These are phyloP conservation scores for Cladophialophora yegresii DNA, from an alignment of 2,329 filamentous ascomycete genomes.

Conservation along the genomic window DNA sequence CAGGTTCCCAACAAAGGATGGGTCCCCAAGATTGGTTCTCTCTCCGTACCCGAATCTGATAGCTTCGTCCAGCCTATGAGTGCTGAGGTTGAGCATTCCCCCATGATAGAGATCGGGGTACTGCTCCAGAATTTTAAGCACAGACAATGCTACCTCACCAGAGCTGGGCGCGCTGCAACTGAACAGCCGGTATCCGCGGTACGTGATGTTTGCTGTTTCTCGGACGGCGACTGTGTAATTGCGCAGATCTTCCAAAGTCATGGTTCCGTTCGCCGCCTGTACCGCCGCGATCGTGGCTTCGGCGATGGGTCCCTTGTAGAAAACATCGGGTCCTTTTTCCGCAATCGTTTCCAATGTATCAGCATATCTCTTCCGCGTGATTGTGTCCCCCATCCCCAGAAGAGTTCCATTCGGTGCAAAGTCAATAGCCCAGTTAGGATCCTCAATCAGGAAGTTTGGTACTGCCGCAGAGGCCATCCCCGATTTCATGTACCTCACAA, in stretches of 20 bases:
- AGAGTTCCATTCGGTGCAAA: constrained; percentile 82
- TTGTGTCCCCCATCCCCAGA: constrained; percentile 70
- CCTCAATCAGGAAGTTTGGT: constrained; percentile 69
- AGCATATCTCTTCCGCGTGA: constrained; percentile 80
- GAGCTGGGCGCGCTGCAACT: constrained; percentile 73
- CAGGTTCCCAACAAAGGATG: constrained; percentile 68
- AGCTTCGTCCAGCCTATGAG: constrained; percentile 82
- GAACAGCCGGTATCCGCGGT: constrained; percentile 70
- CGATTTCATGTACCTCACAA: constrained; percentile 70
- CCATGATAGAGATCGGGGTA: constrained; percentile 65
- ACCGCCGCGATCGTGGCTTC: constrained; percentile 71
- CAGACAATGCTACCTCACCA: constrained; percentile 72
- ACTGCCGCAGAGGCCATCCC: constrained; percentile 48
- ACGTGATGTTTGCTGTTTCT: constrained; percentile 63
- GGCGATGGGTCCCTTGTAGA: constrained; percentile 73
- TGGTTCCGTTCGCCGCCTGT: constrained; percentile 72
- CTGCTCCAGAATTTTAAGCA: constrained; percentile 80
- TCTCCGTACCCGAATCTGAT: constrained; percentile 86
- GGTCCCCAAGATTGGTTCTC: constrained; percentile 79
- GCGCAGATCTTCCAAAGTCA: constrained; percentile 76
- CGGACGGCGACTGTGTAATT: constrained; percentile 71
- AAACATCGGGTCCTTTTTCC: constrained; percentile 68
- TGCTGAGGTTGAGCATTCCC: constrained; percentile 64
- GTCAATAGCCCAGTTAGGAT: constrained; percentile 80
- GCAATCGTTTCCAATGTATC: constrained; percentile 77